Base-by-base conservation (phyloP, 1,139 yeast species). In the Geotrichum aggregatum region DNA sequence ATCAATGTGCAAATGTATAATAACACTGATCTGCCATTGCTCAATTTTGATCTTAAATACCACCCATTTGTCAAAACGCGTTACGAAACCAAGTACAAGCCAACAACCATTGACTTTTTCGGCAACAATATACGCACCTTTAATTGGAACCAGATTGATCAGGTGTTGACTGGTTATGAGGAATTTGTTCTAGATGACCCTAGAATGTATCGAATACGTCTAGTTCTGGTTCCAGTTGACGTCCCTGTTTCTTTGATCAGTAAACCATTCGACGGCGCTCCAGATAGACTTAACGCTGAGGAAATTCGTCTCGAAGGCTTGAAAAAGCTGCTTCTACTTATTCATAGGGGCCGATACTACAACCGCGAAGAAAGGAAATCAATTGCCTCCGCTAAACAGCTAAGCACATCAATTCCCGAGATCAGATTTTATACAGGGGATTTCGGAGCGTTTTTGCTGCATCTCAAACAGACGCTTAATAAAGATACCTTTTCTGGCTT, bases 81-180 rank as follows among this genome's bases (percentile, higher is more conserved):
- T 55, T 87, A 87, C 65, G 91, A 88, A 33, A 81, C 77, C 44
- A 76, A 73, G 14, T 89, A 84, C 63, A 70, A 79, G n/a, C 74
- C 78, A 1, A 77, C 31, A 1, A 21, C 87, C 0, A 73, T 72
- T 54, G 76, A 84, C 7, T 82, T 82, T 58, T 79, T 82, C 3
- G 71, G 79, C 18, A 77, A 73, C 3, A 73, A 74, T 44, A 77
- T 86, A 1, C 70, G 79, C 42, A 73, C 75, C 16, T 79, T 82
- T 57, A 89, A 91, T 58, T 94, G 98, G 98, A 91, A 91, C 62
- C 85, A 84, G 58, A 76, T 89, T 57, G 99, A 94, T 69, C 97
- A 89, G 64, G 77, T 80, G 24, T 69, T 92, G 22, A 96, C 98
- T 1, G 98, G 98, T 0, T 87, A 84, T 66, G 89, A 84, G 36